Evolutionary conservation across 1,139 yeast species (phyloP), one percentile per base, ranked within the genome.

Genomic region (Candida sojae): DNA sequence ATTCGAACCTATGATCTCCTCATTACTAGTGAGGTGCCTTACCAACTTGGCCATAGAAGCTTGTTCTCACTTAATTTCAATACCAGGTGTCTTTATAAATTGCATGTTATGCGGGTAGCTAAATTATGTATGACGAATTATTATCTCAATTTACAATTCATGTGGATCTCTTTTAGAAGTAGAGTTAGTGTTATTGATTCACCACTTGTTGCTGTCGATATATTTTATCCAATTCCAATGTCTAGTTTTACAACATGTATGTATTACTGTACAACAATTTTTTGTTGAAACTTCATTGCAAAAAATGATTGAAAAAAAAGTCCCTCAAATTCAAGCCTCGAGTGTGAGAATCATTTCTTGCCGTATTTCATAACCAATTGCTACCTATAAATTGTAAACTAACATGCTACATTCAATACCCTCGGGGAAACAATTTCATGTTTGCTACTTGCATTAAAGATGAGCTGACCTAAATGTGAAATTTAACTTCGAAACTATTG

Each of bases 1-100:
- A 83, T 74, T 84, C 85, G 89, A 84, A 84, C 89, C 84, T 88
- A 82, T 84, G 90, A 84, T 84, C 90, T 84, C 87, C 83, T 83
- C 89, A 84, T 84, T 84, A 84, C 89, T 84, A 84, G 90, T 84
- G 89, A 83, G 83, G 87, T 86, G 90, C 90, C 89, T 84, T 85
- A 84, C 89, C 90, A 84, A 83, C 89, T 84, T 42, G 44, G 44
- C 44, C 44, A 42, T 42, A 42, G 28, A 30, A 42, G 44, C 44
- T 36, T 35, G 9, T 10, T 10, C 21, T 17, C 3, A 2, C 3
- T 17, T 2, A 17, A 17, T 17, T 17, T 17, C 3, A 17, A 17
- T 17, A 17, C 3, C 21, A 2, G 21, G 21, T 2, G 21, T 17
- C 3, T 17, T 17, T 17, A 17, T 17, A 17, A 3, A 17, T 17